These are phyloP conservation scores for Elsinoe perseae DNA, from an alignment of 2,329 filamentous ascomycete genomes.

Conservation along the genomic window DNA sequence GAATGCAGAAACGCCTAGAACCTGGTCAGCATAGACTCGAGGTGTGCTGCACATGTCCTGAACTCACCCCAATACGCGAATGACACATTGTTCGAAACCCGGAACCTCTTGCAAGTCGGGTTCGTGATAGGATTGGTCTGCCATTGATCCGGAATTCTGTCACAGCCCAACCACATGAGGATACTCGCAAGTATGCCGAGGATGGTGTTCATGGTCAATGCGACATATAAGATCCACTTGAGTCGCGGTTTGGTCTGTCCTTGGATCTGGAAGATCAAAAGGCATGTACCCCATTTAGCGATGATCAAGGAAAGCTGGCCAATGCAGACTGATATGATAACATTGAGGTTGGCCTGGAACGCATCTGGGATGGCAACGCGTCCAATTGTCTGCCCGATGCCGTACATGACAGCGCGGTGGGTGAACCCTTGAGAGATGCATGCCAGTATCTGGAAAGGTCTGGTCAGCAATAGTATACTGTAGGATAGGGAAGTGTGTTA, in stretches of 20 bases:
- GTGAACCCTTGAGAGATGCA: slow-evolving; percentile 8
- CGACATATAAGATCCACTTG: slow-evolving; percentile 2
- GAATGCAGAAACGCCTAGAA: background rate
- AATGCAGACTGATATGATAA: slow-evolving; percentile 7
- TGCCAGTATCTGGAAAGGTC: background rate
- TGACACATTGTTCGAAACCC: background rate
- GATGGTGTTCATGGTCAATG: background rate
- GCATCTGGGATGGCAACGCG: background rate
- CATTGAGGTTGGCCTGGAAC: slow-evolving; percentile 1
- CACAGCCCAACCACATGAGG: slow-evolving; percentile 4
- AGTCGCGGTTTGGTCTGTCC: background rate
- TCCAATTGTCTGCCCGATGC: slow-evolving; percentile 4
- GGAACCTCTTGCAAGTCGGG: slow-evolving; percentile 1
- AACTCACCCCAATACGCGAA: slow-evolving; percentile 4
- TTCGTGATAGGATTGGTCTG: background rate
- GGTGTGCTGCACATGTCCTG: background rate
- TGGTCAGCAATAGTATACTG: background rate
- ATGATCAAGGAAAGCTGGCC: slow-evolving; percentile 4
- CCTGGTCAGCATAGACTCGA: background rate
- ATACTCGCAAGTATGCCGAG: background rate
- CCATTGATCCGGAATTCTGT: background rate
- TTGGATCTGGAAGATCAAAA: slow-evolving; percentile 4
- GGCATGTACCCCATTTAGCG: background rate
- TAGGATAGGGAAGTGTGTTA: no score
- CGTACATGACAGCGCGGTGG: slow-evolving; percentile 1